These are phyloP conservation scores for Isatis tinctoria DNA, from an alignment of 345 rosid genomes.

Conservation along the genomic window DNA sequence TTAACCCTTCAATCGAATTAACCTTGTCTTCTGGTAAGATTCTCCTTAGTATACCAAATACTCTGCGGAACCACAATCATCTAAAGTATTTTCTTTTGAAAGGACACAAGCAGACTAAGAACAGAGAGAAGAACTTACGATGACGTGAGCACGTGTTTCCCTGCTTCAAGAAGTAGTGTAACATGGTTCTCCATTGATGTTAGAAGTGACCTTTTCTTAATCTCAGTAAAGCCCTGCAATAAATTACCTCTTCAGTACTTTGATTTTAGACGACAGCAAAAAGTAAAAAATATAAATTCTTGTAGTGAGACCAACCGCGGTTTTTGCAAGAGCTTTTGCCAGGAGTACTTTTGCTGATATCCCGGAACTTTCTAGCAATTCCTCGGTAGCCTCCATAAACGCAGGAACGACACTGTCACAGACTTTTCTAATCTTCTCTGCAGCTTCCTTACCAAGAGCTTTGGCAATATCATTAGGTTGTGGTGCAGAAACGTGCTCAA, in stretches of 20 bases:
- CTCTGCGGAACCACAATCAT: slow-evolving; percentile 40
- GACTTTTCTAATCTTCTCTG: slow-evolving; percentile 63
- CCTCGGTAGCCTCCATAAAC: slow-evolving; percentile 73
- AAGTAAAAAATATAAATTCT: not conserved
- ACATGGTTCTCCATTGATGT: slow-evolving; percentile 89
- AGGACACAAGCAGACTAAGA: not conserved
- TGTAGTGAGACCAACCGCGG: slow-evolving; percentile 48
- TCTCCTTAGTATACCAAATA: slow-evolving; percentile 64
- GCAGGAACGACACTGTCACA: slow-evolving; percentile 95
- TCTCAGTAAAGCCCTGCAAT: slow-evolving; percentile 83
- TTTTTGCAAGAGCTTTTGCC: slow-evolving; percentile 91
- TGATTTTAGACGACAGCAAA: not conserved
- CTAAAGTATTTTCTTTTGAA: not conserved
- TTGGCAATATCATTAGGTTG: slow-evolving; percentile 78
- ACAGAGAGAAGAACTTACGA: slow-evolving; percentile 42
- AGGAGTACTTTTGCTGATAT: slow-evolving; percentile 78
- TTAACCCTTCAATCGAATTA: slow-evolving; percentile 63
- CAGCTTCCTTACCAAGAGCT: slow-evolving; percentile 77
- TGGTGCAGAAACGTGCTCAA: slow-evolving; percentile 83
- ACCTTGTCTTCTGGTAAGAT: slow-evolving; percentile 92
- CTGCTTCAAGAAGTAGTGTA: slow-evolving; percentile 68
- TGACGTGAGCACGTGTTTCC: slow-evolving; percentile 69
- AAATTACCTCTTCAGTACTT: not conserved
- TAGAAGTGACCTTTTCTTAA: slow-evolving; percentile 83
- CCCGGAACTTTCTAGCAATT: slow-evolving; percentile 63